These are phyloP conservation scores for Kwoniella bestiolae DNA, from an alignment of 768 basidiomycete genomes.

Conservation along the genomic window DNA sequence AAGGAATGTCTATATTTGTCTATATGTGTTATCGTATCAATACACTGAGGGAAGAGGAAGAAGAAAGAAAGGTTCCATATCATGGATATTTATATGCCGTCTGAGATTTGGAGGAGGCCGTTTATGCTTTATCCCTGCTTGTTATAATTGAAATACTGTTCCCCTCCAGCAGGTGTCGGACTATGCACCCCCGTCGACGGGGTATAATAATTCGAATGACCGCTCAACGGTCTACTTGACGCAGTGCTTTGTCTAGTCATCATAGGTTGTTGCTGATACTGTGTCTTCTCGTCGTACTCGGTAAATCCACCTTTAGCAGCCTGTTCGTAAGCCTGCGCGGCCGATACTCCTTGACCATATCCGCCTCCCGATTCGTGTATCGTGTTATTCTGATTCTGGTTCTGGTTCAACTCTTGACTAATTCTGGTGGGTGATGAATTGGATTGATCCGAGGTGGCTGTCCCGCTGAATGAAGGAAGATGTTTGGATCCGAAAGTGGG, in stretches of 20 bases:
- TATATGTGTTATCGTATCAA: not conserved
- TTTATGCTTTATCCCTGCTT: constrained; percentile 3
- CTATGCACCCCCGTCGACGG: constrained; percentile 13
- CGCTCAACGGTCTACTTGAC: constrained; percentile 18
- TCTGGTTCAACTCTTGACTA: not conserved
- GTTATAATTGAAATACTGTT: constrained; percentile 10
- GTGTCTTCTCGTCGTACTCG: not conserved
- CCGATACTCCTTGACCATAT: constrained; percentile 2
- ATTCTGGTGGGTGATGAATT: constrained; percentile 1
- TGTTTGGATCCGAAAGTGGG: constrained; percentile 18
- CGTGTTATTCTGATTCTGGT: not conserved
- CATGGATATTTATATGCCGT: too few relatives aligned
- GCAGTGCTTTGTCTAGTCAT: constrained; percentile 18
- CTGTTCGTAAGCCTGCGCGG: constrained; percentile 29
- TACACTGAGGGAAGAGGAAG: not conserved
- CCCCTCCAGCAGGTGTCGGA: not conserved
- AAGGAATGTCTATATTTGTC: constrained; percentile 2
- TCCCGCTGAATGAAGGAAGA: constrained; percentile 12
- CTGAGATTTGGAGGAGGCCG: too few relatives aligned
- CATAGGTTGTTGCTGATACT: not conserved
- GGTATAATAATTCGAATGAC: constrained; percentile 29
- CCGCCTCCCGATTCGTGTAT: too few relatives aligned
- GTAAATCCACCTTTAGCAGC: constrained; percentile 23
- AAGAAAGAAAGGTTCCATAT: not conserved
- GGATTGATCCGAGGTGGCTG: constrained; percentile 1